Evolutionary conservation across 306 rosid species (phyloP).

Genomic region (Rosa rugosa): DNA sequence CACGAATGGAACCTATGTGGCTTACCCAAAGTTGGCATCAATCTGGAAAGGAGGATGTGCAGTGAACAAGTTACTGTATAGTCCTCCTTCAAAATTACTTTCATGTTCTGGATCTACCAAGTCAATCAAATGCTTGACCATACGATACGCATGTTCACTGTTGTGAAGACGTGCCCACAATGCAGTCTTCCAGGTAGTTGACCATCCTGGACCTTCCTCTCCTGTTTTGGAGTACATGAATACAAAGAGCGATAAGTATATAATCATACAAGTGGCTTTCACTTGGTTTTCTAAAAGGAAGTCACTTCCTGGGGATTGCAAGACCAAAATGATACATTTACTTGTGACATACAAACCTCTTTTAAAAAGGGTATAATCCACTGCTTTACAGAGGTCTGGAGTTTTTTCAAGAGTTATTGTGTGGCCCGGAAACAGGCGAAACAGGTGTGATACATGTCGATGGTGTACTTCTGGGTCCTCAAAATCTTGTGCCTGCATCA

Average conservation of each 20-base stretch:
- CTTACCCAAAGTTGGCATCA: slow-evolving; percentile 95
- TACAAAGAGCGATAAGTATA: background rate
- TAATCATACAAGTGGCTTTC: background rate
- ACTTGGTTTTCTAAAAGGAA: background rate
- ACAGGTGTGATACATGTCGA: slow-evolving; percentile 82
- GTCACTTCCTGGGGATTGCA: background rate
- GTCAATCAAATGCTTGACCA: slow-evolving; percentile 82
- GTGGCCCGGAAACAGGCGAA: slow-evolving; percentile 93
- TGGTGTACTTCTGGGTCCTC: slow-evolving; percentile 78
- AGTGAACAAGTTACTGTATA: slow-evolving; percentile 86
- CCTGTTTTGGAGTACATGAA: slow-evolving; percentile 50
- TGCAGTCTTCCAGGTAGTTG: slow-evolving; percentile 82
- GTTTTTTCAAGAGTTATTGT: slow-evolving; percentile 65
- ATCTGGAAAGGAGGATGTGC: slow-evolving; percentile 97
- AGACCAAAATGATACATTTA: background rate
- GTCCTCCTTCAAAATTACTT: slow-evolving; percentile 72
- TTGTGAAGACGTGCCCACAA: slow-evolving; percentile 86
- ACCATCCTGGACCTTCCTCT: slow-evolving; percentile 99
- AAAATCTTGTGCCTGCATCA: slow-evolving; percentile 77
- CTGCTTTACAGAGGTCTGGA: slow-evolving; percentile 81
- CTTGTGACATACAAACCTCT: slow-evolving; percentile 60
- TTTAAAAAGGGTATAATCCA: slow-evolving; percentile 55
- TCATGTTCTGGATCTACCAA: slow-evolving; percentile 86
- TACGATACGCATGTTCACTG: slow-evolving; percentile 82
- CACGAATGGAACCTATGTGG: slow-evolving; percentile 3